These are phyloP conservation scores for Tribonema minus DNA, from an alignment of 108 stramenopile genomes.

Conservation along the genomic window DNA sequence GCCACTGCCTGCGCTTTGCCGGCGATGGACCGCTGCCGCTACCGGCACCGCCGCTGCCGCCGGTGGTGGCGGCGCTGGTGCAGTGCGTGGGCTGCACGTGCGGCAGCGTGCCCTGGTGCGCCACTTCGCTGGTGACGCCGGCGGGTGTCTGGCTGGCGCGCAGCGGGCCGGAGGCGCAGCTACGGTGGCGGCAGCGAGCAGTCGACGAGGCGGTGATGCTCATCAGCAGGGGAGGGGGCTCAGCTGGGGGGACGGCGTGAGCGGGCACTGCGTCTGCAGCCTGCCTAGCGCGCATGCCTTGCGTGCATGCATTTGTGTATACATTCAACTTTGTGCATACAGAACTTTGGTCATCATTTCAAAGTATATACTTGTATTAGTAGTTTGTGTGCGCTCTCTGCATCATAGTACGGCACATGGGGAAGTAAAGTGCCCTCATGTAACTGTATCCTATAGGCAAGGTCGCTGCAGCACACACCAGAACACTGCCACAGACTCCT, in stretches of 20 bases:
- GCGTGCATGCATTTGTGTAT: background rate
- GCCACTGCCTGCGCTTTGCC: background rate
- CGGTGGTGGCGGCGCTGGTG: background rate
- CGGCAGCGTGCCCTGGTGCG: slow-evolving; percentile 28
- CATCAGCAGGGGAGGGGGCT: background rate
- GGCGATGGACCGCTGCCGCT: background rate
- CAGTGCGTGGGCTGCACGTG: slow-evolving; percentile 4
- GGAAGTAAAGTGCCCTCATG: no score
- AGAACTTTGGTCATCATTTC: no score
- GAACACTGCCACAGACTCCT: no score
- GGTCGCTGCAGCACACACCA: no score
- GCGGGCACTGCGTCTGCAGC: background rate
- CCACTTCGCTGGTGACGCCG: slow-evolving; percentile 1
- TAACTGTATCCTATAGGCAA: no score
- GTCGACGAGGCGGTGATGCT: background rate
- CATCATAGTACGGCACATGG: no score
- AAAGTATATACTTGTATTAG: no score
- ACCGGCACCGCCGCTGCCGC: background rate
- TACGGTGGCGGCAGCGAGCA: background rate
- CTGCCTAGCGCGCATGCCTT: background rate
- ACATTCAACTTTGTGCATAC: background rate
- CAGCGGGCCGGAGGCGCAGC: background rate
- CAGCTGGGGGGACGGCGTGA: background rate
- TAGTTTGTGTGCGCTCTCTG: no score
- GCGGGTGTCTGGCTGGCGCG: background rate